phyloP scores from a whole-genome alignment of 176 grass and related monocot genomes.

The Dendrocalamus sinicus region DNA sequence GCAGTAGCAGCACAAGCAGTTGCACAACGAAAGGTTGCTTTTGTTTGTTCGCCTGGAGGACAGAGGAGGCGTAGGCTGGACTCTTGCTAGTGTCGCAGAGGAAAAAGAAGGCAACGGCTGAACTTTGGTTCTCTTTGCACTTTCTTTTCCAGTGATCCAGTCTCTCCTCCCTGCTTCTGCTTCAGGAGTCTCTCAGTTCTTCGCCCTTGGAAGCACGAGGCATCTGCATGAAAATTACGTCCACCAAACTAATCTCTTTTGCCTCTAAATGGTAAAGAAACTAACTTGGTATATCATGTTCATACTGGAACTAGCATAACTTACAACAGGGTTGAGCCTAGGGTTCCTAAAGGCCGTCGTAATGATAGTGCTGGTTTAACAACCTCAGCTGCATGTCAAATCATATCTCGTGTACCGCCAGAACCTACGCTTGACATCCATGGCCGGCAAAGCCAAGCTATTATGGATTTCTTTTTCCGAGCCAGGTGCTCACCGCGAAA shows the following conservation, averaged over 20 bases:
- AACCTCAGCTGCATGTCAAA: slow-evolving; percentile 3
- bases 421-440: not conserved
- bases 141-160: not conserved
- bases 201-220: not conserved
- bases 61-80: slow-evolving; percentile 44
- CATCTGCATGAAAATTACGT: slow-evolving; percentile 24
- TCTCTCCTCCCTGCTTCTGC: not conserved
- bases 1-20: slow-evolving; percentile 25
- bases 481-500: slow-evolving; percentile 4
- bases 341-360: not conserved
- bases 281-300: not conserved
- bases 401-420: not conserved
- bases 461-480: not conserved
- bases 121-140: slow-evolving; percentile 38
- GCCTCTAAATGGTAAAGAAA: not conserved
- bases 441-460: slow-evolving; percentile 16
- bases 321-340: not conserved
- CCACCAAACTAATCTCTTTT: not conserved
- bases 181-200: not conserved
- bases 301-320: not conserved
- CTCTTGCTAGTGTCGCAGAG: slow-evolving; percentile 14
- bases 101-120: not conserved
- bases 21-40: slow-evolving; percentile 62
- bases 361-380: not conserved
- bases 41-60: slow-evolving; percentile 62